Evolutionary conservation across 495 filamentous ascomycete genomes (phyloP), one percentile per base, ranked within the genome.

Genomic region (Penicillium cosmopolitanum): DNA sequence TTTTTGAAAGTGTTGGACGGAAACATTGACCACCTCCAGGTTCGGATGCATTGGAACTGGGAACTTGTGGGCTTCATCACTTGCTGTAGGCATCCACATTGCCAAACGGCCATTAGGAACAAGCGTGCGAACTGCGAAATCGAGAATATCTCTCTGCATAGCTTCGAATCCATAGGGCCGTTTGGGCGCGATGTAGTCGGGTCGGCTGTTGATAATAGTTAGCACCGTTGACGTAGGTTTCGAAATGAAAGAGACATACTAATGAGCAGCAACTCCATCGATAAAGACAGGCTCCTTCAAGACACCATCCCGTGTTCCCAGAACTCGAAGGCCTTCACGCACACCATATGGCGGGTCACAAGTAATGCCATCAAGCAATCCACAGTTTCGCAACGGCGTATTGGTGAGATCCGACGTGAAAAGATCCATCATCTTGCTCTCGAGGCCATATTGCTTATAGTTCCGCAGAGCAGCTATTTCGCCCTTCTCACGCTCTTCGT

Each of bases 301-400:
- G 36, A 80, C 78, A 53, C 85, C 90, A 67, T 93, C 86, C 62
- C 86, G 84, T 25, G 80, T 84, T 2, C 95, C 95, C 15, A 99
- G 76, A 4, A 98, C 93, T 66, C 88, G 89, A 52, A 97, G 74
- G 0, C 95, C 95, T 66, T 99, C 95, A 11, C 95, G 84, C 15
- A 99, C 91, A n/a, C 95, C 95, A 68, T 99, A 99, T 0, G 95
- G 95, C 15, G 95, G 95, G 73, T 99, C 95, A 62, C 95, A 97
- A n/a, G 97, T 74, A 58, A 99, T 94, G 2, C 89, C 92, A 75
- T 99, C 93, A 38, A 98, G 84, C 52, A 89, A 81, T 28, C 66
- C 64, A 7, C 51, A 43, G 16, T 66, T 72, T 38, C 90, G 77
- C 16, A 98, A 66, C 2, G 95, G 96, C 10, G 87, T 88, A 68